Evolutionary conservation across 495 filamentous ascomycete species (phyloP).

Genomic region (Podospora comata): DNA sequence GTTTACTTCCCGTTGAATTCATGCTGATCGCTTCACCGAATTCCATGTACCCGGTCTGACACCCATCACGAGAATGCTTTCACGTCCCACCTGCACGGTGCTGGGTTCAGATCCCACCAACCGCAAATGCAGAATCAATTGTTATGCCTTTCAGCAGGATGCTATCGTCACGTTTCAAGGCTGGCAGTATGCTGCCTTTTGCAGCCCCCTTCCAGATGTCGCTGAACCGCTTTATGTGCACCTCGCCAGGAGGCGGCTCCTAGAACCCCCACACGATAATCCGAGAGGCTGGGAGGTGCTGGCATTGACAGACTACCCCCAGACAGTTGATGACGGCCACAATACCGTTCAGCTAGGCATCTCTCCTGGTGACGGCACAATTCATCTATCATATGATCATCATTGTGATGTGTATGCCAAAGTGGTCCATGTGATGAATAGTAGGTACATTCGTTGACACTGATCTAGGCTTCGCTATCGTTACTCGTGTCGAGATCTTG

Average conservation of each 20-base stretch:
- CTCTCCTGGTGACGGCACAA: constrained; percentile 46
- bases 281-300: constrained; percentile 38
- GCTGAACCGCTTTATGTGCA: constrained; percentile 42
- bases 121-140: constrained; percentile 41
- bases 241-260: constrained; percentile 40
- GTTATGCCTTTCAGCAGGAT: constrained; percentile 45
- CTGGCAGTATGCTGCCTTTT: constrained; percentile 48
- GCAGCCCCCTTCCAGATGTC: constrained; percentile 27
- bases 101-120: constrained; percentile 38
- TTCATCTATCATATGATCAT: constrained; percentile 48
- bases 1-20: neutral
- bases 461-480: constrained; percentile 40
- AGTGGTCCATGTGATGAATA: neutral
- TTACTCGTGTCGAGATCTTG: constrained; percentile 36
- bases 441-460: constrained; percentile 14
- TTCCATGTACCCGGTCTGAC: neutral
- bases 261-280: constrained; percentile 16
- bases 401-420: constrained; percentile 39
- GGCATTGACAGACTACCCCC: constrained; percentile 46
- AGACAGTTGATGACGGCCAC: constrained; percentile 49
- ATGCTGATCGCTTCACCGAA: constrained; percentile 3
- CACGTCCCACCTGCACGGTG: constrained; percentile 29
- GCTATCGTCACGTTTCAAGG: constrained; percentile 39
- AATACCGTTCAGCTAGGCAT: constrained; percentile 51
- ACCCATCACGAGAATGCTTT: constrained; percentile 21